Base-by-base conservation (phyloP, 1,284 basidiomycete genomes). In the Ustilago bromivora region DNA sequence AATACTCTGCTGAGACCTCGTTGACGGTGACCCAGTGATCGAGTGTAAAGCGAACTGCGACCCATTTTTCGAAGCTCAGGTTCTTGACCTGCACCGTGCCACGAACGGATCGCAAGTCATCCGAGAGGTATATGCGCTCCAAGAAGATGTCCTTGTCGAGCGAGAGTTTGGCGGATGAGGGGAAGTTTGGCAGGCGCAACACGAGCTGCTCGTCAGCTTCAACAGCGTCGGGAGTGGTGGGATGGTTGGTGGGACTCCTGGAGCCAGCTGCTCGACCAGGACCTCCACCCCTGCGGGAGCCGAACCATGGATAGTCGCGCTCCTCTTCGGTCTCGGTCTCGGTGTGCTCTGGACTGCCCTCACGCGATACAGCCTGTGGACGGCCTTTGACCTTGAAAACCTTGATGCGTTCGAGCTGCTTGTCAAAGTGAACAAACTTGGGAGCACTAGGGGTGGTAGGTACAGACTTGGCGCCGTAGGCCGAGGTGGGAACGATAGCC, bases 21-120 rank as follows among this genome's bases (percentile, higher is more conserved):
- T 92, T 94, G 66, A 94, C 96, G 41, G 96, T 98, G 87, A 95
- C 93, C 96, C 96, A 98, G 82, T 89, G 90, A 86, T 98, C 96
- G 79, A 96, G 90, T 2, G 96, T 98, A 87, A 98, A 98, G 46
- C 96, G 91, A 28, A 94, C 91, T 10, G 91, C 92, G 65, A 98
- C 90, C 89, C 91, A 92, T 88, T 98, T 98, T 81, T 93, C 90
- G 87, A 92, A 98, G 3, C 94, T 91, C 54, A 97, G 84, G 86
- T 98, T 98, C 80, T 91, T 90, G 69, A 96, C 93, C 56, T 91
- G 90, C 40, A 95, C 90, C 43, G 89, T 89, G 23, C 96, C 96
- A 35, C 90, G 88, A 78, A 88, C 88, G 58, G 92, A 89, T 56
- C 88, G 87, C 40, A 89, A 88, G 75, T 93, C 93, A 35, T 91